Evolutionary conservation across 345 rosid genomes (phyloP).

Genomic region (Eucalyptus rudis): DNA sequence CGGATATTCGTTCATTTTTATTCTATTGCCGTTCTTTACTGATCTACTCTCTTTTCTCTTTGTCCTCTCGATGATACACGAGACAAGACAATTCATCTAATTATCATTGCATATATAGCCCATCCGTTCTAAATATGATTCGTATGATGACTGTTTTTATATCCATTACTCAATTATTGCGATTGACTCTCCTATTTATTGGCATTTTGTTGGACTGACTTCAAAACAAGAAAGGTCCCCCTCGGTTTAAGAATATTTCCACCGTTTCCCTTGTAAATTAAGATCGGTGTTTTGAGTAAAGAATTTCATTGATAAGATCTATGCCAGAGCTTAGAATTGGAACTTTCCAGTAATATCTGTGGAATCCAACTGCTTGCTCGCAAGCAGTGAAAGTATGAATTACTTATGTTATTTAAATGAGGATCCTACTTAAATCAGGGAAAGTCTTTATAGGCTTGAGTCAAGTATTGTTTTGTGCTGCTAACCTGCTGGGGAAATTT

Average conservation of each 20-base stretch:
- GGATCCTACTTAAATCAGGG: not conserved
- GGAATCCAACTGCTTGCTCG: not conserved
- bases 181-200: no score
- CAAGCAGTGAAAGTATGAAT: not conserved
- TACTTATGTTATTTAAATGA: not conserved
- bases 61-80: not conserved
- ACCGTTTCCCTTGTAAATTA: not conserved
- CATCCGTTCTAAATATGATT: not conserved
- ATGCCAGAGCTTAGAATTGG: not conserved
- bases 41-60: not conserved
- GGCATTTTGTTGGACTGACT: no score
- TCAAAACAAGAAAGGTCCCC: no score
- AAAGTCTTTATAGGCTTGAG: not conserved
- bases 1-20: not conserved
- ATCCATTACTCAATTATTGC: not conserved
- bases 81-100: not conserved
- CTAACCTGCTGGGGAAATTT: not conserved
- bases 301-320: not conserved
- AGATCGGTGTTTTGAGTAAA: not conserved
- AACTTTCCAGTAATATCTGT: not conserved
- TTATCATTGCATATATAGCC: not conserved
- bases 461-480: not conserved
- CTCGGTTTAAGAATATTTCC: not conserved
- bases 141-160: not conserved
- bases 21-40: not conserved